Conservation (phyloP, 2,329 filamentous ascomycete species). For the Fusarium incarnatum region DNA sequence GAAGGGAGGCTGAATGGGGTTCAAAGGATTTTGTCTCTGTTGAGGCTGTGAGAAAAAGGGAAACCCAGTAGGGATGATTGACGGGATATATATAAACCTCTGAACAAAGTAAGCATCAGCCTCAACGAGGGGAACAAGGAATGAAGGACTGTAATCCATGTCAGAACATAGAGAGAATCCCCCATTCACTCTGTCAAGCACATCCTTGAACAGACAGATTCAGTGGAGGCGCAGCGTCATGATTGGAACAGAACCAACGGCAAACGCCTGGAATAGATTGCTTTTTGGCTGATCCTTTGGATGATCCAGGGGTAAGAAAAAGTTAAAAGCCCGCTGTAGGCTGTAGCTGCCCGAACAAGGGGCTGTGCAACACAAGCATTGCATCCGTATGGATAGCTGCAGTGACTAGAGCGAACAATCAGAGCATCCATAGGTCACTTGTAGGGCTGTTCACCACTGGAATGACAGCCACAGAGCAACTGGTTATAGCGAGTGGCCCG, state of each 20-base stretch:
- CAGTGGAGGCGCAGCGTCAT: slow-evolving; percentile 29
- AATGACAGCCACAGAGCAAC: background rate
- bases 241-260: slow-evolving; percentile 23
- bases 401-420: background rate
- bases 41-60: slow-evolving; percentile 26
- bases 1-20: slow-evolving; percentile 27
- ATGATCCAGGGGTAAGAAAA: slow-evolving; percentile 11
- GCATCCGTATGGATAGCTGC: background rate
- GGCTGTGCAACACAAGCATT: slow-evolving; percentile 21
- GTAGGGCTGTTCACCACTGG: slow-evolving; percentile 18
- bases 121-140: slow-evolving; percentile 12
- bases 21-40: slow-evolving; percentile 6
- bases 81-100: slow-evolving; percentile 20
- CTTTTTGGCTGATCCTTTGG: slow-evolving; percentile 10
- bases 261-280: slow-evolving; percentile 17
- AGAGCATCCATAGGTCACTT: background rate
- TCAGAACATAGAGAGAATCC: background rate
- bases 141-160: slow-evolving; percentile 16
- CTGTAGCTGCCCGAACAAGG: slow-evolving; percentile 9
- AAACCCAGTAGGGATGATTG: slow-evolving; percentile 2
- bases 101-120: slow-evolving; percentile 30
- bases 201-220: slow-evolving; percentile 8
- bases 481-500: background rate
- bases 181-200: slow-evolving; percentile 1
- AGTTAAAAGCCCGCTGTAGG: background rate